Conservation (phyloP, 805 yeast genomes). For the Ogataea angusta region DNA sequence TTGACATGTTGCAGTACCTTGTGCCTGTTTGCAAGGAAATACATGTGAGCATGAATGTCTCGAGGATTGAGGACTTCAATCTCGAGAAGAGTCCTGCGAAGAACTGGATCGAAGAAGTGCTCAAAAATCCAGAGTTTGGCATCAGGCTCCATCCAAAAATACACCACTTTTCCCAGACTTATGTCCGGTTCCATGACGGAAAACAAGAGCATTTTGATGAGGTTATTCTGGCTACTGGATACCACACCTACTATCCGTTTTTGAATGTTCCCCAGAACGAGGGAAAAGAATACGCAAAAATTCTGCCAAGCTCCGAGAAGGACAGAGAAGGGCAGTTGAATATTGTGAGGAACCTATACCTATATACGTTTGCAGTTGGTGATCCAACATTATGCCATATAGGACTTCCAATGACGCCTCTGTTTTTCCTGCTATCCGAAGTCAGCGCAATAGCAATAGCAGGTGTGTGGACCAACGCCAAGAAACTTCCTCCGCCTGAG, state of each 20-base stretch:
- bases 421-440: conserved; percentile 50
- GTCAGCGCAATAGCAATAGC: conserved; percentile 51
- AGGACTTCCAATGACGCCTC: conserved; percentile 40
- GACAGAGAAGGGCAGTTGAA: not conserved
- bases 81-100: conserved; percentile 24
- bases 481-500: conserved; percentile 1
- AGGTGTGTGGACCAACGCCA: conserved; percentile 30
- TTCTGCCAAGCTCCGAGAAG: conserved; percentile 1
- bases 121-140: conserved; percentile 31
- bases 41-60: conserved; percentile 14
- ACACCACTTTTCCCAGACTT: conserved; percentile 34
- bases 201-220: conserved; percentile 34
- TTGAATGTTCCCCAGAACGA: conserved; percentile 11
- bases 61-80: not conserved
- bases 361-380: conserved; percentile 36
- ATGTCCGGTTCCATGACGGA: conserved; percentile 34
- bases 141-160: conserved; percentile 38
- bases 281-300: conserved; percentile 4
- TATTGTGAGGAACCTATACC: conserved; percentile 19
- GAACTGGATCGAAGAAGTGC: conserved; percentile 36
- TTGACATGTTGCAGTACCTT: conserved; percentile 52
- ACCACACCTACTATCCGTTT: conserved; percentile 45
- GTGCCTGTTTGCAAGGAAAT: conserved; percentile 25
- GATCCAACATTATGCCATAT: conserved; percentile 43
- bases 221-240: conserved; percentile 50